These are phyloP conservation scores for Sclerotinia sclerotiorum DNA, from an alignment of 2,329 filamentous ascomycete genomes.

Conservation along the genomic window DNA sequence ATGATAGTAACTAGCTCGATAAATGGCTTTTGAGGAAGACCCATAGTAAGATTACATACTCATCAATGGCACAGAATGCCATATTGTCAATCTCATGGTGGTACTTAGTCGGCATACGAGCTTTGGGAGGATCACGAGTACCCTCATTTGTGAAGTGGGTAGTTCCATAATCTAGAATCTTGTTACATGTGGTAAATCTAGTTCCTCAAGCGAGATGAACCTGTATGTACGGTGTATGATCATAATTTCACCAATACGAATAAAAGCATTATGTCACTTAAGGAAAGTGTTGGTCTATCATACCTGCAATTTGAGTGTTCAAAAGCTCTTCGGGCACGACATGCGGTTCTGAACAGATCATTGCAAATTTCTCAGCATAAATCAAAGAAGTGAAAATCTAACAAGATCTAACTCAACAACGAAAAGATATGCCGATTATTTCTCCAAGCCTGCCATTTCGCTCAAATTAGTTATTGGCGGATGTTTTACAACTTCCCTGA, in stretches of 20 bases:
- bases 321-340: conserved; percentile 24
- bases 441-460: conserved; percentile 16
- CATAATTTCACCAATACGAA: conserved; percentile 33
- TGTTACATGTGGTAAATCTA: neutral
- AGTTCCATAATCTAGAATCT: conserved; percentile 31
- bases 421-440: conserved; percentile 10
- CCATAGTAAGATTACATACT: conserved; percentile 27
- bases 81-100: conserved; percentile 32
- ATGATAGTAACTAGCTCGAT: neutral
- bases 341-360: conserved; percentile 25
- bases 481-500: conserved; percentile 18
- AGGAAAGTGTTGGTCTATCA: no score
- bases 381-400: no score
- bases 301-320: conserved; percentile 23
- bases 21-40: neutral
- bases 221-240: conserved; percentile 39
- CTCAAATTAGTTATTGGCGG: conserved; percentile 23
- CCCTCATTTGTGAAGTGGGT: conserved; percentile 30
- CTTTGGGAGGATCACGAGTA: conserved; percentile 31
- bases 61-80: conserved; percentile 34
- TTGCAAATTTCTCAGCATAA: conserved; percentile 7
- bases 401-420: conserved; percentile 15
- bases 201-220: conserved; percentile 21
- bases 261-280: conserved; percentile 25
- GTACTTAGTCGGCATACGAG: conserved; percentile 26